Conservation (phyloP, 2,329 filamentous ascomycete species). For the Sporothrix luriei region DNA sequence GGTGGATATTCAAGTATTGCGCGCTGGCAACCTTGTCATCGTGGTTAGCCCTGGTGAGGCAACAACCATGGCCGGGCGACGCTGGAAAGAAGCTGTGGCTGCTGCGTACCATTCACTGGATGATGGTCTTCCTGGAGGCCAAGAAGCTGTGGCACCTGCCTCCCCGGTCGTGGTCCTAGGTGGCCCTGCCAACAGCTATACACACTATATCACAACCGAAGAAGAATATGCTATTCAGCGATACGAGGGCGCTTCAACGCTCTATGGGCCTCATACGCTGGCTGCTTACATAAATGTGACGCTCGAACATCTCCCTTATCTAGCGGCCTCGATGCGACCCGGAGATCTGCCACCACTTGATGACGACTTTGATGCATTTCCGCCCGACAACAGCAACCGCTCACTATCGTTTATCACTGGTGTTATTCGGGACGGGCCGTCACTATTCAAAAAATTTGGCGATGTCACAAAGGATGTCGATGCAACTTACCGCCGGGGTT, state of each 20-base stretch:
- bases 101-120: slow-evolving; percentile 47
- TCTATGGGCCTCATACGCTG: slow-evolving; percentile 83
- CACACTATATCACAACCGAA: slow-evolving; percentile 47
- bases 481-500: slow-evolving; percentile 60
- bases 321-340: slow-evolving; percentile 52
- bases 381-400: slow-evolving; percentile 75
- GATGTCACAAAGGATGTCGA: slow-evolving; percentile 60
- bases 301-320: slow-evolving; percentile 66
- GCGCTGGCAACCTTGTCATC: slow-evolving; percentile 81
- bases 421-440: slow-evolving; percentile 71
- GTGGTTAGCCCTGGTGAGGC: slow-evolving; percentile 85
- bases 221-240: slow-evolving; percentile 61
- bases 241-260: slow-evolving; percentile 87
- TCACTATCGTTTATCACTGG: slow-evolving; percentile 77
- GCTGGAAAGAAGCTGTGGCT: slow-evolving; percentile 75
- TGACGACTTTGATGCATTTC: slow-evolving; percentile 56
- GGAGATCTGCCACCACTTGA: slow-evolving; percentile 38
- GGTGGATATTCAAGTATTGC: slow-evolving; percentile 82
- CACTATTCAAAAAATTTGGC: slow-evolving; percentile 69
- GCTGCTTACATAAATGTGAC: slow-evolving; percentile 84
- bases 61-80: slow-evolving; percentile 86
- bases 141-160: not conserved
- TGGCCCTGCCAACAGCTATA: slow-evolving; percentile 85
- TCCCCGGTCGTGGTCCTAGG: slow-evolving; percentile 74
- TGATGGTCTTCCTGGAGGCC: not conserved